Evolutionary conservation across 495 filamentous ascomycete genomes (phyloP), one percentile per base, ranked within the genome.

Genomic region (Apodospora peruviana): DNA sequence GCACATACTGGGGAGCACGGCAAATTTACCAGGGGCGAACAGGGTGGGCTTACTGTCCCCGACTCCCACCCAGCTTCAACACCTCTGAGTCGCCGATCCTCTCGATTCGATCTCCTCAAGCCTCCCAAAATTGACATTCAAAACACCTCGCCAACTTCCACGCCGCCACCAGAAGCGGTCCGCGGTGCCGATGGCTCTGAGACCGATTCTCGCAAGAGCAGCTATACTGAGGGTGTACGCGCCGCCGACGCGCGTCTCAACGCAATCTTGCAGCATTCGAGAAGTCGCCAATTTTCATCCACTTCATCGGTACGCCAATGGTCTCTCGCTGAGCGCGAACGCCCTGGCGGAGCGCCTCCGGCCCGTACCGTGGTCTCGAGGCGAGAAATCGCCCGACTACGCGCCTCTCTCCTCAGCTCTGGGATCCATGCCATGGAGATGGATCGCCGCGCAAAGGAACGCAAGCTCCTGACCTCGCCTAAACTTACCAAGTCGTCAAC

Each of bases 401-500:
- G 79, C 45, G 78, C 89, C 2, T 73, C 94, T 0, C 77, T 95
- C 22, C 72, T 95, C 25, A 87, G 84, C 49, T 85, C 88, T 0
- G 90, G 90, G 38, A 82, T 95, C 61, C 91, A 91, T 65, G 90
- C 90, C 0, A 79, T 81, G 51, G 87, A 90, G 57, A 86, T 95
- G 48, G 72, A 74, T 34, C 78, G 82, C 10, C 77, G 84, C 40
- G 82, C 85, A 16, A 69, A 83, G 34, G 74, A 72, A 24, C 59
- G 53, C n/a, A 58, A 53, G 5, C 52, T 63, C 8, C 45, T 65
- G 5, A 51, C 59, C 47, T 41, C 50, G 0, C 54, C 57, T 1
- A 14, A 18, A 34, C 16, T 25, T 18, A 18, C 27, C 24, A 22
- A 21, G 14, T 38, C 37, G 18, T 18, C 37, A 10, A 19, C 34